Base-by-base conservation (phyloP, 179 eudicot species). In the Drosera spatulata region DNA sequence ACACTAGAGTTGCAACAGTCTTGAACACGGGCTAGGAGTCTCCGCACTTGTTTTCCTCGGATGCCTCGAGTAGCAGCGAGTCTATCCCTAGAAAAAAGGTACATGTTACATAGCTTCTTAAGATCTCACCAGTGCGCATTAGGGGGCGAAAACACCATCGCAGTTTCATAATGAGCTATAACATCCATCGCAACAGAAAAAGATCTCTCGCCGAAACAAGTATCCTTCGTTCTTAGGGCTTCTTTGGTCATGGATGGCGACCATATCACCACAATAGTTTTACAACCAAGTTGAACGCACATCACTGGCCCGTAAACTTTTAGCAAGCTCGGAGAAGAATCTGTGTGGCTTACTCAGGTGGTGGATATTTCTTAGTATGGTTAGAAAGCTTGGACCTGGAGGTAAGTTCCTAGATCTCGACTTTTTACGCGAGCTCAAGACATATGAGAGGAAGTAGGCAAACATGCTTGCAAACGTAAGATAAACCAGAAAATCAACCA, bases 211-310 rank as follows among this genome's bases (percentile, higher is more conserved):
- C 41, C 6, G 55, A 61, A 61, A 0, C 11, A 48, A 7, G 44
- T 22, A 37, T 61, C 55, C 4, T 50, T 48, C 10, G 11, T 50
- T 10, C 48, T 55, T 4, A 61, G 64, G 55, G 50, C 64, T 61
- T 61, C 55, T 40, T 61, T 61, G 8, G 64, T 43, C 43, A 50
- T 50, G 55, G 64, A 13, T 15, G 41, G n/a, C 1, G 64, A 61
- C 0, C 55, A 61, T 15, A 61, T 7, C 1, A 61, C 52, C 12
- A 49, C 12, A 3, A 14, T 6, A 3, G 52, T 6, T 3, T 9
- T 14, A 49, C n/a, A 49, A 3, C 52, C 52, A 6, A 49, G 52
- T 10, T 49, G 3, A 39, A 60, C 33, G 33, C 3, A 48, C 33
- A 22, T 22, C 33, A 22, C 33, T 22, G 33, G 33, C 33, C 33